A percentile compares a stretch with the other conserved stretches of the same genome.
Evolutionary conservation across 768 basidiomycete genomes (phyloP).

Genomic region (Amanita inopinata): DNA sequence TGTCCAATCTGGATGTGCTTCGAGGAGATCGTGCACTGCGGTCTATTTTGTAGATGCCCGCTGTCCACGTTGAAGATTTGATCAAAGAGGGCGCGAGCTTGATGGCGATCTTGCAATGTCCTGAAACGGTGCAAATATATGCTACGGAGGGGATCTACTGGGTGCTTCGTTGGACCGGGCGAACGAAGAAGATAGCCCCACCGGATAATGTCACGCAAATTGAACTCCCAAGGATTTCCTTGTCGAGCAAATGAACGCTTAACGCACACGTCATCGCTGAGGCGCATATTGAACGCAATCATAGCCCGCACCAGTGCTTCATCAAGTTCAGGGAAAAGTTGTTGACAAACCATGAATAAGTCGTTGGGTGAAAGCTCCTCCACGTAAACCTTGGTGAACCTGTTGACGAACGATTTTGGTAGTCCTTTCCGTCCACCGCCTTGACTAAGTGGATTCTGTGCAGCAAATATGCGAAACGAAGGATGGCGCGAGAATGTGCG

Average conservation of each 20-base stretch:
- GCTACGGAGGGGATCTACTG: slow-evolving; percentile 53
- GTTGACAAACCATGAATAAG: slow-evolving; percentile 65
- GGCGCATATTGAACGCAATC: slow-evolving; percentile 70
- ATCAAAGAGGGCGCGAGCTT: slow-evolving; percentile 45
- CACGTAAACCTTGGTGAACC: slow-evolving; percentile 96
- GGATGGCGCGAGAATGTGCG: slow-evolving; percentile 84
- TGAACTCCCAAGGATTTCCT: slow-evolving; percentile 97
- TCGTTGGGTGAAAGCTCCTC: slow-evolving; percentile 76
- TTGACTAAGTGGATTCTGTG: slow-evolving; percentile 93
- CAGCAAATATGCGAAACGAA: slow-evolving; percentile 94
- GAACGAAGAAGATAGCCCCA: slow-evolving; percentile 59
- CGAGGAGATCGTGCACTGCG: slow-evolving; percentile 35
- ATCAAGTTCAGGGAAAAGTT: slow-evolving; percentile 58
- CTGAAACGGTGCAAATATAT: slow-evolving; percentile 88
- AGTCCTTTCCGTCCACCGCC: slow-evolving; percentile 96
- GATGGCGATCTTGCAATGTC: slow-evolving; percentile 49
- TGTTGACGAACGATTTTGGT: slow-evolving; percentile 94
- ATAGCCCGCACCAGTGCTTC: slow-evolving; percentile 50
- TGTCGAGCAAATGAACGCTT: slow-evolving; percentile 62
- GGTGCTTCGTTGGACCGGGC: slow-evolving; percentile 28
- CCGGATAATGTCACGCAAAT: slow-evolving; percentile 86
- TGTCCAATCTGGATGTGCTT: slow-evolving; percentile 58
- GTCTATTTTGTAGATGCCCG: slow-evolving; percentile 17
- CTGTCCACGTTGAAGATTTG: slow-evolving; percentile 31
- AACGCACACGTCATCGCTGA: slow-evolving; percentile 59